phyloP scores from a whole-genome alignment of 148 eudicot genomes.

The Heliosperma pusillum region DNA sequence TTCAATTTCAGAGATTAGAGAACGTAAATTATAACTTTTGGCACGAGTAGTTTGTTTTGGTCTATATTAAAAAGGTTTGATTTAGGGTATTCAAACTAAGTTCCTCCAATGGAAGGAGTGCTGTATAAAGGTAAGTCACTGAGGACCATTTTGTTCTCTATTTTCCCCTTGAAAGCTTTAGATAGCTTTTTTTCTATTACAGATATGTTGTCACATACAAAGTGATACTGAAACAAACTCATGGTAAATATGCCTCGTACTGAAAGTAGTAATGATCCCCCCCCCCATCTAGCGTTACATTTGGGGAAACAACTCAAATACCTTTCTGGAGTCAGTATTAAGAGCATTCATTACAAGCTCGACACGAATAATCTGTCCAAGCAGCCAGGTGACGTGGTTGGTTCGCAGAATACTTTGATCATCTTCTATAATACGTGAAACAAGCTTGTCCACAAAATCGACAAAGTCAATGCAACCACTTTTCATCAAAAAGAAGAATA shows the following conservation, averaged over 20 bases:
- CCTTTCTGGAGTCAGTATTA: slow-evolving; percentile 85
- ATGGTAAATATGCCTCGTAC: not conserved
- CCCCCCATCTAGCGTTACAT: not conserved
- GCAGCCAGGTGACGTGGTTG: slow-evolving; percentile 93
- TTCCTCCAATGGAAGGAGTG: not conserved
- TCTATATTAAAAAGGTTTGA: not conserved
- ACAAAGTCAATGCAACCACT: slow-evolving; percentile 93
- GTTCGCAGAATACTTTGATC: slow-evolving; percentile 75
- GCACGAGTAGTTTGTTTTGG: not conserved
- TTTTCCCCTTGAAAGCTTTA: not conserved
- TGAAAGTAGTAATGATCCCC: not conserved
- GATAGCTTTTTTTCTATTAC: not conserved
- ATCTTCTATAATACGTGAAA: slow-evolving; percentile 69
- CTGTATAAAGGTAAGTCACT: not conserved
- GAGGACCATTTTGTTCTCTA: not conserved
- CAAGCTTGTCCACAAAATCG: slow-evolving; percentile 92
- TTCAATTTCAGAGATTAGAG: not conserved
- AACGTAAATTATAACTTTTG: not conserved
- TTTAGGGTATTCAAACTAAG: not conserved
- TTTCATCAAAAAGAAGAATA: slow-evolving; percentile 85
- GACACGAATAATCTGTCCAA: slow-evolving; percentile 81
- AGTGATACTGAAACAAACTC: no score
- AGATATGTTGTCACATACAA: not conserved
- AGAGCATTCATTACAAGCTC: slow-evolving; percentile 91
- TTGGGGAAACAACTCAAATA: slow-evolving; percentile 25